These are phyloP conservation scores for Blastobotrys malaysiensis DNA, from an alignment of 1,139 yeast genomes.

Conservation along the genomic window DNA sequence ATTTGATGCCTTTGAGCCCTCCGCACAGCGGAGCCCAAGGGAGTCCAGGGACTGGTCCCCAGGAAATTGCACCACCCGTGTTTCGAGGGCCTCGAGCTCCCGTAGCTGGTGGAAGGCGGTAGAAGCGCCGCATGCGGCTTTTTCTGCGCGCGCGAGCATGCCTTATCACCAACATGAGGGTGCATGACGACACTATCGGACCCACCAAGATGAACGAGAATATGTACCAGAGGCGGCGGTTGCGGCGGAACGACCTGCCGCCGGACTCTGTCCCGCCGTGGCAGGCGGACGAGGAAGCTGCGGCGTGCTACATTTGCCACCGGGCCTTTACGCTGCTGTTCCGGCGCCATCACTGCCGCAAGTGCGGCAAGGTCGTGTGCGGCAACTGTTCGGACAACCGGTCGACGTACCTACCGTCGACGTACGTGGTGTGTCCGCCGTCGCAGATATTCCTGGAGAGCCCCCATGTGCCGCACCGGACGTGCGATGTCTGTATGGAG, in stretches of 20 bases:
- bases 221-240: not conserved
- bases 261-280: constrained; percentile 48
- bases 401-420: constrained; percentile 43
- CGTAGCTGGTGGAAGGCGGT: not conserved
- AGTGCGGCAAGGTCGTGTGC: constrained; percentile 77
- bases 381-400: constrained; percentile 53
- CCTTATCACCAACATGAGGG: not conserved
- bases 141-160: not conserved
- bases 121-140: not conserved
- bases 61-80: no score
- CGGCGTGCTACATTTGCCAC: constrained; percentile 59
- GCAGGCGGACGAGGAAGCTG: constrained; percentile 69
- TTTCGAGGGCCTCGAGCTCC: no score
- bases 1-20: no score
- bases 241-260: not conserved
- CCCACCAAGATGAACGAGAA: not conserved
- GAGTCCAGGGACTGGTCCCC: no score
- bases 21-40: no score
- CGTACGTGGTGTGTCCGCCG: constrained; percentile 47
- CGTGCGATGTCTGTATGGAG: constrained; percentile 67
- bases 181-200: no score
- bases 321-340: constrained; percentile 55
- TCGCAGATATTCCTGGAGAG: constrained; percentile 43
- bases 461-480: constrained; percentile 51
- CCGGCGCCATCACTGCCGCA: constrained; percentile 85